Base-by-base conservation (phyloP, 495 filamentous ascomycete genomes). In the Lophium mytilinum region DNA sequence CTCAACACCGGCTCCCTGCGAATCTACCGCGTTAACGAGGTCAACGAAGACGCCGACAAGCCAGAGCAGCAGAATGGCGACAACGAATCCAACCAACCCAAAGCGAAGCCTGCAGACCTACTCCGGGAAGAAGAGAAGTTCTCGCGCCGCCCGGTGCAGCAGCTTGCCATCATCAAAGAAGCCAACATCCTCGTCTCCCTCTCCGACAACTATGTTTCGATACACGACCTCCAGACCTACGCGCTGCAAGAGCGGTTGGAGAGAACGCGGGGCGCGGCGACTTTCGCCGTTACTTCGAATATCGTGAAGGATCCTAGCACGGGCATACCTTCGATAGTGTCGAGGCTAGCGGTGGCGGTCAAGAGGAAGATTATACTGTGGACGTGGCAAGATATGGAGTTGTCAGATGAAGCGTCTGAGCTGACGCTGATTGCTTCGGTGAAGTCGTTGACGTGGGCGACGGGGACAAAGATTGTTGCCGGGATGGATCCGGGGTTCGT, bases 381-480 rank as follows among this genome's bases (percentile, higher is more conserved):
- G 89, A 83, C 87, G 46, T 99, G 93, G 93, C 83, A 91, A 60
- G 93, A 96, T 68, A 91, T 89, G 75, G 94, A 96, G 72, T 78
- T 95, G 47, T 81, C 80, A 37, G 70, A 73, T 1, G 83, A 94
- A 21, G 82, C 83, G 1, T 75, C 75, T 42, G 94, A 97, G 73
- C 79, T 96, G 37, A 80, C 81, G 4, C 76, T 97, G 35, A 78
- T 85, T 35, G 91, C 88, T 56, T 76, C 85, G 33, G 84, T 95
- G 40, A 87, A 88, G 68, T 87, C 84, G 9, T 73, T 97, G 46
- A 93, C 86, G 0, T 99, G 93, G 93, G 87, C 87, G 15, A 90
- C 82, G 62, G 89, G 86, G 34, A 89, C 84, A 4, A 87, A 84
- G 69, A 68, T 97, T 12, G 83, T 97, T 11, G 92, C 86, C 37